Evolutionary conservation across 2,329 filamentous ascomycete species (phyloP), one percentile per base, ranked within the genome.

Genomic region (Parascedosporium putredinis): DNA sequence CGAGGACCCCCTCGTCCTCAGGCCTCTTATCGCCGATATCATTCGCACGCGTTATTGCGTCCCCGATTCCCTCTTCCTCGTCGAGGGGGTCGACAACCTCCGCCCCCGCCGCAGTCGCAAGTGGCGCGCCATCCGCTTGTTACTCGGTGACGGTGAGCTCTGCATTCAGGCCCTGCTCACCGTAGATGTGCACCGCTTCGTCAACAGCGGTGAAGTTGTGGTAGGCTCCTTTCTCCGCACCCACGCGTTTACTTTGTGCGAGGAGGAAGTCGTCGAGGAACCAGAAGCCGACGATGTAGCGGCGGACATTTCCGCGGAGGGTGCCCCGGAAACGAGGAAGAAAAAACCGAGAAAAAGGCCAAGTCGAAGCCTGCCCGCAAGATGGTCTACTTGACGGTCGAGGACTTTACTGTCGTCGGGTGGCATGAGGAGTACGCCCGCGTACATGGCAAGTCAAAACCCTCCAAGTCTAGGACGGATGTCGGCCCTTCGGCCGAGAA

Each of bases 91-190:
- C n/a, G 65, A 73, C 10, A 48, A 55, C 14, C 53, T 65, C 1
- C 58, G 67, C 1, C 60, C 71, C 0, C 64, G 68, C 1, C 49
- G 54, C 5, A 62, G 58, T 2, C 61, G 56, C 14, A 57, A 64
- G 58, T 71, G 70, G 66, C 70, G 73, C 27, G 63, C 65, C 2
- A 56, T 77, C 1, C 66, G 74, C 2, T 54, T 79, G 9, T 49
- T 78, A 0, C 66, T 79, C 0, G 71, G 75, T 33, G 76, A 79
- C 54, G 74, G 75, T 1, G 65, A 72, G 55, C 58, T 77, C 3
- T 78, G 72, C 54, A 66, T 79, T n/a, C 75, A 79, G 57, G 74
- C 73, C 0, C 59, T 79, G 6, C 58, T 78, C 38, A 59, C 61
- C 5, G 61, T 66, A 1, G 66, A 67, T 44, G 65, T 74, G 60